phyloP scores from a whole-genome alignment of 2,329 filamentous ascomycete species.

The Apiospora kogelbergensis region DNA sequence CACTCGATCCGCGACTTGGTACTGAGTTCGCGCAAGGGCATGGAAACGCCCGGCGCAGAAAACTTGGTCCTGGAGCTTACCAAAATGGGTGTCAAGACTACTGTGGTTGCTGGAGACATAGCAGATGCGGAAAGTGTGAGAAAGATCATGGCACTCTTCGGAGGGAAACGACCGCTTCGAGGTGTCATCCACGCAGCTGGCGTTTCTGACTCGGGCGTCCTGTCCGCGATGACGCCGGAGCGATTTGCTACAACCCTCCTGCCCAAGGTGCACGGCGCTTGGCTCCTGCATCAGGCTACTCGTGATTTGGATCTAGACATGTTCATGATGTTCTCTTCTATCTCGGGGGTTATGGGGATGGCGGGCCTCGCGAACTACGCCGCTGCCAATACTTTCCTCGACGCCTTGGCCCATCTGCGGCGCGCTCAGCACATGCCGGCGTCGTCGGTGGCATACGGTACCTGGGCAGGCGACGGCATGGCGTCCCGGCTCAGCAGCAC shows the following conservation, averaged over 20 bases:
- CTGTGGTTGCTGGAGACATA: constrained; percentile 24
- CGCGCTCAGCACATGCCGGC: constrained; percentile 22
- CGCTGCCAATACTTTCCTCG: constrained; percentile 26
- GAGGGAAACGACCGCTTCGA: constrained; percentile 26
- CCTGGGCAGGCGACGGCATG: constrained; percentile 30
- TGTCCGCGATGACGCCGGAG: constrained; percentile 27
- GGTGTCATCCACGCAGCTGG: constrained; percentile 32
- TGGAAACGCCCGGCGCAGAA: constrained; percentile 24
- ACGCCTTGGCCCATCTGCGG: constrained; percentile 23
- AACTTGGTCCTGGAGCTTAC: constrained; percentile 24
- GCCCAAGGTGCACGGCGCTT: constrained; percentile 27
- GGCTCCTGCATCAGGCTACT: constrained; percentile 26
- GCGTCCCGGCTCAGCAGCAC: constrained; percentile 19
- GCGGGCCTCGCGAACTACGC: constrained; percentile 26
- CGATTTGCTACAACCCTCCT: constrained; percentile 22
- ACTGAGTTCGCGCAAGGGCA: constrained; percentile 29
- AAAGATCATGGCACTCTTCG: constrained; percentile 24
- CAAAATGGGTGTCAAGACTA: constrained; percentile 21
- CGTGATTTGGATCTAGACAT: constrained; percentile 24
- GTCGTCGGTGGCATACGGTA: constrained; percentile 28
- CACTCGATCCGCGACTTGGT: constrained; percentile 29
- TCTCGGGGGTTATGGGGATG: constrained; percentile 28
- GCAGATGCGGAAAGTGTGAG: constrained; percentile 21
- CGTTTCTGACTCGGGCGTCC: constrained; percentile 25
- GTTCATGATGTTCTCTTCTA: constrained; percentile 28